Evolutionary conservation across 2,329 filamentous ascomycete species (phyloP).

Genomic region (Chlorencoelia australis): DNA sequence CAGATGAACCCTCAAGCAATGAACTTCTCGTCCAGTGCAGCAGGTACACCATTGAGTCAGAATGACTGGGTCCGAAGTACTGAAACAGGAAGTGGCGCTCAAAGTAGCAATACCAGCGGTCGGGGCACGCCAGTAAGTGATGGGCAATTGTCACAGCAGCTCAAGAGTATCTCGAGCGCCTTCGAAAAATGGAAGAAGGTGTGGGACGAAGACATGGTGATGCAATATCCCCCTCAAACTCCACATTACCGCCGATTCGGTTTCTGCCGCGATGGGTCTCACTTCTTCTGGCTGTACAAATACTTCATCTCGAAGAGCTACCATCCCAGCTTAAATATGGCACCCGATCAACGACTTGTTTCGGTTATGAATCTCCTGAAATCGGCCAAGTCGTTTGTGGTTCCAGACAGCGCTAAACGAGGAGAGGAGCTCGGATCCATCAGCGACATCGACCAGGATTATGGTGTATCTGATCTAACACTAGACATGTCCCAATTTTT

Average conservation of each 20-base stretch:
- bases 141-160: constrained; percentile 34
- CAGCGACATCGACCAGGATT: constrained; percentile 57
- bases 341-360: constrained; percentile 48
- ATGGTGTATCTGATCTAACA: constrained; percentile 52
- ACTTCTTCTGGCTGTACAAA: constrained; percentile 64
- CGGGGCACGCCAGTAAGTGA: constrained; percentile 37
- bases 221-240: constrained; percentile 52
- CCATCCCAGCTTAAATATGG: constrained; percentile 41
- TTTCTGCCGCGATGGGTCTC: constrained; percentile 61
- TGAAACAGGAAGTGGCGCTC: constrained; percentile 31
- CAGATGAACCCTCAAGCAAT: constrained; percentile 10
- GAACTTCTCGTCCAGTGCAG: constrained; percentile 31
- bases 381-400: constrained; percentile 49
- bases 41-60: constrained; percentile 46
- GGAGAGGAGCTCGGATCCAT: constrained; percentile 61
- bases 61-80: constrained; percentile 43
- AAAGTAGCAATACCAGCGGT: constrained; percentile 37
- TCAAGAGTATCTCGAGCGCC: constrained; percentile 40
- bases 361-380: constrained; percentile 52
- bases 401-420: constrained; percentile 51
- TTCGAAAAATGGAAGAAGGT: constrained; percentile 62
- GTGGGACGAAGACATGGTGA: constrained; percentile 61
- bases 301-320: constrained; percentile 51
- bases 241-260: constrained; percentile 50
- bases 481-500: constrained; percentile 65